Base-by-base conservation (phyloP, 306 rosid genomes). In the Dalbergia oliveri region DNA sequence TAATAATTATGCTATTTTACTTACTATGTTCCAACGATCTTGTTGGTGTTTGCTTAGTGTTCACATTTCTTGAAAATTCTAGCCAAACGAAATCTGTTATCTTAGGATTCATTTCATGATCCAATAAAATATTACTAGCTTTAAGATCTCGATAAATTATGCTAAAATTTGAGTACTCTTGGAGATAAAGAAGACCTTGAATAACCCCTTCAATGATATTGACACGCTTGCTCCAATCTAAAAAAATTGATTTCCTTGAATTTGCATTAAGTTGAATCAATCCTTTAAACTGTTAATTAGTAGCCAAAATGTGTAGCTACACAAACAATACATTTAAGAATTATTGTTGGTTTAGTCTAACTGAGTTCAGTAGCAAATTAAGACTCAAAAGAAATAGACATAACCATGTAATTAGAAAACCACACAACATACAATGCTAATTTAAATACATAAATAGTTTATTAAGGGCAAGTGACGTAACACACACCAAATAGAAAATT, bases 81-180 rank as follows among this genome's bases (percentile, higher is more conserved):
- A 72, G 93, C 94, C 88, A 91, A n/a, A 94, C 91, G n/a, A 91
- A 91, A 66, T 91, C 91, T 0, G 94, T 87, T 72, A 91, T 91
- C 78, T 89, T 91, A 0, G 94, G 88, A 39, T 72, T 88, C 91
- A 91, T 80, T 4, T 88, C 86, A 31, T 83, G 34, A 54, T 92
- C 92, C 41, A 90, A 23, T 56, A 87, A 77, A 45, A 88, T 82
- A 59, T 92, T 92, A 62, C 94, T 87, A 9, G 90, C 84, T 82
- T 91, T 91, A 16, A 91, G 72, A 83, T 91, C 94, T 15, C 97
- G 69, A 33, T 91, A 93, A 75, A 90, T 86, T 54, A 92, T 86
- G 7, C 89, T 92, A 49, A 87, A 79, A 64, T 91, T 89, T n/a
- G 97, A 92, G 80, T 90, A 86, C 66, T 92, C 93, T 72, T 90